Conservation (phyloP, 768 basidiomycete genomes). For the Albatrellus ellisii region DNA sequence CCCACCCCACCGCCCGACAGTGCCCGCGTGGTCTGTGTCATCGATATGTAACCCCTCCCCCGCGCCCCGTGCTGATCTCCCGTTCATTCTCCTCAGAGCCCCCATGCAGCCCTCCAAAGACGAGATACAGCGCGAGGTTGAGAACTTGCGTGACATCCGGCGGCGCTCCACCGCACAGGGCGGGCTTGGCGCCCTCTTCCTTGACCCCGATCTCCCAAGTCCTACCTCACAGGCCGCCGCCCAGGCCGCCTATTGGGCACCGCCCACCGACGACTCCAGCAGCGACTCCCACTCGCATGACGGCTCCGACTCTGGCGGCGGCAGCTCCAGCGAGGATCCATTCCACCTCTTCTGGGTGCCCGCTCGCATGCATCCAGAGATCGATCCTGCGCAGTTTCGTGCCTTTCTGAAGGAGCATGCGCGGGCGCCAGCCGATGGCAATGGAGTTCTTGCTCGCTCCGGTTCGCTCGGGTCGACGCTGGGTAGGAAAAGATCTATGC, state of each 20-base stretch:
- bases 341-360: slow-evolving; percentile 98
- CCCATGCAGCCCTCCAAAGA: slow-evolving; percentile 62
- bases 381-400: slow-evolving; percentile 92
- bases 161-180: slow-evolving; percentile 67
- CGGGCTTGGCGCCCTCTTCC: slow-evolving; percentile 67
- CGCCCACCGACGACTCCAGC: slow-evolving; percentile 27
- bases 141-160: slow-evolving; percentile 71
- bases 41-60: too few relatives aligned
- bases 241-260: slow-evolving; percentile 19
- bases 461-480: slow-evolving; percentile 40
- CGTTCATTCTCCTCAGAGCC: slow-evolving; percentile 5
- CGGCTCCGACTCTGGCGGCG: slow-evolving; percentile 23
- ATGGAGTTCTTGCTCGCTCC: slow-evolving; percentile 18
- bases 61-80: too few relatives aligned
- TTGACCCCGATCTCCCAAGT: slow-evolving; percentile 88
- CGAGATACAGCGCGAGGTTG: slow-evolving; percentile 80
- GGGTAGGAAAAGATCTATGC: slow-evolving; percentile 85
- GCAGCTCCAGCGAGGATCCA: slow-evolving; percentile 50
- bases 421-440: slow-evolving; percentile 36
- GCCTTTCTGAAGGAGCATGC: slow-evolving; percentile 93
- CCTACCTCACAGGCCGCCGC: slow-evolving; percentile 42
- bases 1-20: too few relatives aligned
- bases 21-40: too few relatives aligned
- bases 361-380: slow-evolving; percentile 91
- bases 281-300: slow-evolving; percentile 27